Evolutionary conservation across 768 basidiomycete species (phyloP), one percentile per base, ranked within the genome.

Genomic region (Lepiota venenata): DNA sequence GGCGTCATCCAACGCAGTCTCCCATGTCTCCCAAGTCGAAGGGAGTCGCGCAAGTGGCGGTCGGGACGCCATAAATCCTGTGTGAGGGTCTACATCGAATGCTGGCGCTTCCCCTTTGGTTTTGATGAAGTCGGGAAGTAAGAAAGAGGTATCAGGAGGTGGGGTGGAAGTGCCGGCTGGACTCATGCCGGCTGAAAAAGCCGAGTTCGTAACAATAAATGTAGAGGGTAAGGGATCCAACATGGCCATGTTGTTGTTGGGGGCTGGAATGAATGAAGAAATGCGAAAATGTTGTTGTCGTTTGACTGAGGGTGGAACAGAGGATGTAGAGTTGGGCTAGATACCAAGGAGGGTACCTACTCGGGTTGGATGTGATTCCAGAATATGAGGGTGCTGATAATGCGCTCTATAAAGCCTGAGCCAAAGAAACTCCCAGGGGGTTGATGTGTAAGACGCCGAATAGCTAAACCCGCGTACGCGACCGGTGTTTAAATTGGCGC

Each of bases 1-100:
- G 4, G 83, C 87, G 14, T 65, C 71, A 47, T 80, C 82, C 2
- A 87, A 77, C 16, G 67, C 64, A 9, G 63, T 66, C 66, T 96
- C 93, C 93, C 91, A 98, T 42, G 71, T 63, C 41, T 83, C 84
- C 81, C 83, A 96, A 51, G 70, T 65, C 0, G 38, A 53, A 0
- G 86, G 84, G 1, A 96, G 76, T 18, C 87, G 79, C 6, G 70
- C 60, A 0, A 87, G 66, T 1, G 93, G 93, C 0, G 84, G 80
- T 12, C 82, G 74, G 0, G 89, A 86, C 2, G 95, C 90, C 83
- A 98, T 87, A 68, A 98, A 98, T 0, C 96, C 95, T 0, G 93
- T 92, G 14, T 84, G 76, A 9, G 87, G 85, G 66, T 95, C 93
- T 56, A 98, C 90, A 66, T 98, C 93, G 74, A 93, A 98, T 71